A percentile compares a stretch with the other conserved stretches of the same genome.
These are phyloP conservation scores for Lolium multiflorum DNA, from an alignment of 176 grass and related monocot species.

Conservation along the genomic window DNA sequence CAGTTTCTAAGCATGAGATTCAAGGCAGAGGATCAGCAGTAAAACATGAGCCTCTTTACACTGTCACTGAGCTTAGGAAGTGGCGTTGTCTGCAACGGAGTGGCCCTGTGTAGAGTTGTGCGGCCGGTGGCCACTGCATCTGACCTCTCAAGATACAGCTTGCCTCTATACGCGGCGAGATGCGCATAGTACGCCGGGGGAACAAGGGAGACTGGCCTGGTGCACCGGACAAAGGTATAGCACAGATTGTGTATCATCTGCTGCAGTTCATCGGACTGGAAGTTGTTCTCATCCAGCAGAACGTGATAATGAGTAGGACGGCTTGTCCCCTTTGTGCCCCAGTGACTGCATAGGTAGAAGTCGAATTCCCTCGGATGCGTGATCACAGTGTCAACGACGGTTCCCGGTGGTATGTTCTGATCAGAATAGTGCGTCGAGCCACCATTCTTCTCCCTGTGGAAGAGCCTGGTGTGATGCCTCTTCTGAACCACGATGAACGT, in stretches of 20 bases:
- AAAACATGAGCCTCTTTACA: constrained; percentile 95
- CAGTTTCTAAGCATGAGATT: background rate
- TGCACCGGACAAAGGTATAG: constrained; percentile 92
- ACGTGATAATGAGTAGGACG: constrained; percentile 90
- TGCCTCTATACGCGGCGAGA: constrained; percentile 89
- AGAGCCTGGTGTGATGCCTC: constrained; percentile 92
- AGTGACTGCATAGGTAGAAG: constrained; percentile 94
- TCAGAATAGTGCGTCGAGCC: constrained; percentile 50
- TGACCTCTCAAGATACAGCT: constrained; percentile 86
- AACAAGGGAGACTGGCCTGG: constrained; percentile 85
- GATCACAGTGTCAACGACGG: constrained; percentile 90
- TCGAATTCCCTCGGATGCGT: constrained; percentile 93
- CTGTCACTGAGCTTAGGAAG: constrained; percentile 87
- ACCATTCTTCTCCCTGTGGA: constrained; percentile 55
- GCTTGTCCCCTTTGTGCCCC: constrained; percentile 90
- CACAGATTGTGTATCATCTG: constrained; percentile 87
- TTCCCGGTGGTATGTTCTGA: constrained; percentile 91
- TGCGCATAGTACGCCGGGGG: constrained; percentile 90
- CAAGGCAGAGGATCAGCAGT: constrained; percentile 60
- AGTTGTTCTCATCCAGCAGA: constrained; percentile 82
- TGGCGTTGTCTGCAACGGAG: constrained; percentile 63
- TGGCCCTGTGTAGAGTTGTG: constrained; percentile 57
- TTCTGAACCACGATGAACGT: constrained; percentile 93
- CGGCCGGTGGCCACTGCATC: constrained; percentile 46
- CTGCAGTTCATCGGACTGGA: constrained; percentile 86